Base-by-base conservation (phyloP, 2,329 filamentous ascomycete species). In the Aspergillus fumigatus region DNA sequence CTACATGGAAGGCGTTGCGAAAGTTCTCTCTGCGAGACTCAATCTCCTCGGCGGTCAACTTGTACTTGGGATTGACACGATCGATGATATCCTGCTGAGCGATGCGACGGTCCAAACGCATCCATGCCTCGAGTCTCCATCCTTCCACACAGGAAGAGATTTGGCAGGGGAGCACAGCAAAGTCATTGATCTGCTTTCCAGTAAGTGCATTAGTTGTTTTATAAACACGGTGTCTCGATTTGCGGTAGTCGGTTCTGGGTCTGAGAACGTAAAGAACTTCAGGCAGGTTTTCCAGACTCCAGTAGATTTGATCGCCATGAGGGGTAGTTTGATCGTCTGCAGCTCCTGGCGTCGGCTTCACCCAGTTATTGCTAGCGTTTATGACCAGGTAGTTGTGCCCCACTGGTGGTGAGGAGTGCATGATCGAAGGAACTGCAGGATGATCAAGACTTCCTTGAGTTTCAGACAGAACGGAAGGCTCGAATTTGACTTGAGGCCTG, bases 51-150 rank as follows among this genome's bases (percentile, higher is more conserved):
- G 45, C 29, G 9, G 52, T 52, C 3, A 1, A 4, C 17, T 52
- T 50, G 45, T 59, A 59, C 9, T 48, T 43, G 4, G 61, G 62
- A 43, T 62, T 58, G 26, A 67, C 56, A 3, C 67, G 60, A 48
- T 64, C 63, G 10, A 67, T 56, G 40, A 69, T 67, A 25, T 69
- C 67, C 11, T 57, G 9, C 4, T 50, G 38, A 3, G 53, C 58
- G 48, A 68, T 65, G 17, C 65, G 61, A 21, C 62, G 58, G 49
- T 69, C 67, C 7, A 63, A 38, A 27, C 65, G 65, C 35, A 59
- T 48, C 67, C 66, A 69, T 27, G 66, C 61, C 53, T 68, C 67
- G 21, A 67, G 53, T 7, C 67, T 56, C 63, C 63, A 69, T 10
- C 59, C 65, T 48, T 65, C 62, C 1, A 63, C 62, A 17, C 50